Evolutionary conservation across 441 rosid species (phyloP).

Genomic region (Aquilaria agallochum): DNA sequence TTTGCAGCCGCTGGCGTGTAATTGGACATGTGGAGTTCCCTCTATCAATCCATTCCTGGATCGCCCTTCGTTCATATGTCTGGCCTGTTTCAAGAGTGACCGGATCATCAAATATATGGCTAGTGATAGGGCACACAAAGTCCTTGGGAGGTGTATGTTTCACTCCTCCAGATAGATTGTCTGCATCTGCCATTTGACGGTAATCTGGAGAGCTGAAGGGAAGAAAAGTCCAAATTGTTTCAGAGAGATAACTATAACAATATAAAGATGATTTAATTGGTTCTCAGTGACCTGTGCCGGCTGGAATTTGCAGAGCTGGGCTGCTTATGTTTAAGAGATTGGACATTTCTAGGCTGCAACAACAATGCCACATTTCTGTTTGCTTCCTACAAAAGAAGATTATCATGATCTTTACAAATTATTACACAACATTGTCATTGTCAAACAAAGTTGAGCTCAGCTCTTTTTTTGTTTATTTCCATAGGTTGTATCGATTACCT

Average conservation of each 20-base stretch:
- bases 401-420: conserved; percentile 12
- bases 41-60: conserved; percentile 67
- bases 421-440: conserved; percentile 25
- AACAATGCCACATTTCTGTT: conserved; percentile 33
- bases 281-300: conserved; percentile 31
- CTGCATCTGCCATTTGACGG: conserved; percentile 40
- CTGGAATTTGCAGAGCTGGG: conserved; percentile 32
- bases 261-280: conserved; percentile 10
- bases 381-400: conserved; percentile 40
- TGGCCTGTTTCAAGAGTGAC: conserved; percentile 85
- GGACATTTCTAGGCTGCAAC: conserved; percentile 23
- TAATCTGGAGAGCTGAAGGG: conserved; percentile 29
- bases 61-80: conserved; percentile 72
- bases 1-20: conserved; percentile 56
- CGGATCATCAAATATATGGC: conserved; percentile 58
- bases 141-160: conserved; percentile 62
- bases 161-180: conserved; percentile 33
- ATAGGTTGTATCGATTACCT: conserved; percentile 41
- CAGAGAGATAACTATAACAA: conserved; percentile 19
- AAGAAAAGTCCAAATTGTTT: conserved; percentile 21
- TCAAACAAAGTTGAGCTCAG: conserved; percentile 23
- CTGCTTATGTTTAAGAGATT: conserved; percentile 29
- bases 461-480: conserved; percentile 16
- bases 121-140: conserved; percentile 73
- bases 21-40: conserved; percentile 77